These are phyloP conservation scores for Trifolium subterraneum DNA, from an alignment of 306 rosid species.

Conservation along the genomic window DNA sequence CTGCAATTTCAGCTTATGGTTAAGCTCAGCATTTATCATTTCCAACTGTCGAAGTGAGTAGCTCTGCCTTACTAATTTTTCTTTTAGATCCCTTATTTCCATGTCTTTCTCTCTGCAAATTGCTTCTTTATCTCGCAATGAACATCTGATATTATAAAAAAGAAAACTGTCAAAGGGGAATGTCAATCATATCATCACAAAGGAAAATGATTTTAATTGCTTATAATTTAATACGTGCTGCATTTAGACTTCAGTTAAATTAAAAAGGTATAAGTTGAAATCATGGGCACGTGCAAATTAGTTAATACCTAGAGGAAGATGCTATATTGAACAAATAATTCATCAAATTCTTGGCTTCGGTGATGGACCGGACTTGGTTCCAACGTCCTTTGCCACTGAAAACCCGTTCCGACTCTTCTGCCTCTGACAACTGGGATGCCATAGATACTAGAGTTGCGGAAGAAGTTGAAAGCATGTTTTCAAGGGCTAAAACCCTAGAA, in stretches of 20 bases:
- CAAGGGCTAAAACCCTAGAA: slow-evolving; percentile 86
- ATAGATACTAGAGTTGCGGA: slow-evolving; percentile 83
- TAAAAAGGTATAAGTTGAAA: neutral
- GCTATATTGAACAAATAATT: slow-evolving; percentile 81
- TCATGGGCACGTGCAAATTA: slow-evolving; percentile 17
- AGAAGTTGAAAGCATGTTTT: slow-evolving; percentile 88
- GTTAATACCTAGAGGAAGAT: slow-evolving; percentile 80
- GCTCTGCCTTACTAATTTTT: slow-evolving; percentile 68
- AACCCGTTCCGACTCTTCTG: slow-evolving; percentile 87
- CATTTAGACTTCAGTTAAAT: neutral
- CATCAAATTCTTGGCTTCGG: slow-evolving; percentile 89
- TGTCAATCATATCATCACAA: slow-evolving; percentile 11
- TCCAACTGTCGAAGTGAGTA: slow-evolving; percentile 65
- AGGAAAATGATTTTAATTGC: neutral
- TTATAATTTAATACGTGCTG: slow-evolving; percentile 12
- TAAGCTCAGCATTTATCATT: slow-evolving; percentile 67
- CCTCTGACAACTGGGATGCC: slow-evolving; percentile 97
- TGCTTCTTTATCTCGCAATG: slow-evolving; percentile 71
- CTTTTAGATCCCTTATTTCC: slow-evolving; percentile 82
- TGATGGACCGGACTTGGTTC: slow-evolving; percentile 84
- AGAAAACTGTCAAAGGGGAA: slow-evolving; percentile 22
- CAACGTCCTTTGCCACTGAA: slow-evolving; percentile 92
- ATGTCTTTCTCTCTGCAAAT: slow-evolving; percentile 69
- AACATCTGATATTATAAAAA: slow-evolving; percentile 54
- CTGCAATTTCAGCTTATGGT: slow-evolving; percentile 62